These are phyloP conservation scores for Talaromyces ruber DNA, from an alignment of 495 filamentous ascomycete genomes.

Conservation along the genomic window DNA sequence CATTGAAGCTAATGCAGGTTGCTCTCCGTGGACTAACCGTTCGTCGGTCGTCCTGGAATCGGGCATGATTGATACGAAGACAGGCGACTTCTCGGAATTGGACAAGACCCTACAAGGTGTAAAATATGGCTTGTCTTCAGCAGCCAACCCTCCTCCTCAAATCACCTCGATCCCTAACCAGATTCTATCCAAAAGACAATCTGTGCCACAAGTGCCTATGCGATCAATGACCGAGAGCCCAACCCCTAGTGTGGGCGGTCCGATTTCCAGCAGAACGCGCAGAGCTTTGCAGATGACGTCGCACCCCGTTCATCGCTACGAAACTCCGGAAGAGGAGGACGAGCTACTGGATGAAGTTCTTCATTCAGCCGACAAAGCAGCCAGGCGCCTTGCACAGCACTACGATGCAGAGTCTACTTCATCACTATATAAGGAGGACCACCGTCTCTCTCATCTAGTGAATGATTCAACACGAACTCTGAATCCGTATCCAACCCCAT, in stretches of 20 bases:
- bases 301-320: constrained; percentile 69
- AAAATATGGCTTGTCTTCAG: constrained; percentile 52
- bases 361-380: constrained; percentile 50
- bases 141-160: constrained; percentile 39
- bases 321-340: constrained; percentile 94
- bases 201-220: constrained; percentile 61
- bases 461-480: constrained; percentile 45
- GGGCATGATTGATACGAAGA: constrained; percentile 33
- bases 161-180: constrained; percentile 38
- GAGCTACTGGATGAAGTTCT: constrained; percentile 85
- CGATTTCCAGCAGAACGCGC: constrained; percentile 76
- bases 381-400: constrained; percentile 40
- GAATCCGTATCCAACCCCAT: constrained; percentile 88
- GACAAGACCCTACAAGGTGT: constrained; percentile 73
- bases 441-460: constrained; percentile 39
- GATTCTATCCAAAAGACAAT: constrained; percentile 56
- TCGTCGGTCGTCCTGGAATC: constrained; percentile 76
- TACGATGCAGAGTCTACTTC: constrained; percentile 32
- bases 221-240: constrained; percentile 55
- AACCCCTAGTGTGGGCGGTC: constrained; percentile 40
- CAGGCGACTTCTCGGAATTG: constrained; percentile 56
- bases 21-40: constrained; percentile 79
- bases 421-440: constrained; percentile 22
- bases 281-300: constrained; percentile 69
- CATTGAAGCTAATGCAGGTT: constrained; percentile 84